Evolutionary conservation across 257 asterid species (phyloP).

Genomic region (Paraleonurus japonicus): DNA sequence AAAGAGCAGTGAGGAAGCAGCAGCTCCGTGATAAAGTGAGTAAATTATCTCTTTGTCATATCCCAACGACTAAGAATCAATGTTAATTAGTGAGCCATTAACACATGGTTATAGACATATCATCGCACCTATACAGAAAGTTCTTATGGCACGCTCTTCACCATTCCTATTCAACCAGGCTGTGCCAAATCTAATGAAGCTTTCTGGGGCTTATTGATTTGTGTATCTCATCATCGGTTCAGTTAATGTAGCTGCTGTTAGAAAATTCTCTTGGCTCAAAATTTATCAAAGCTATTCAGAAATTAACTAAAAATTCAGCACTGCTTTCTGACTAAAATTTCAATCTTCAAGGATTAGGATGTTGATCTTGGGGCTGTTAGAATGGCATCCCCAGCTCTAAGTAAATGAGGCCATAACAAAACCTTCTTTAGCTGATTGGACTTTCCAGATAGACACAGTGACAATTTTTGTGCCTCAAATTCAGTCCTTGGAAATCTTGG

Average conservation of each 20-base stretch:
- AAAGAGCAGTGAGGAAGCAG: slow-evolving; percentile 85
- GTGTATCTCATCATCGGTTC: no score
- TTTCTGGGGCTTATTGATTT: no score
- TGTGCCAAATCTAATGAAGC: neutral
- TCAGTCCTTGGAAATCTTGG: neutral
- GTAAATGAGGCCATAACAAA: neutral
- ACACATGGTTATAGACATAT: neutral
- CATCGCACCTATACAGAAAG: neutral
- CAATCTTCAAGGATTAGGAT: neutral
- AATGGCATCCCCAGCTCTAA: neutral
- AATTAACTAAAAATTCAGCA: neutral
- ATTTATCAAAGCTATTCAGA: neutral
- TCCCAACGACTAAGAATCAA: neutral
- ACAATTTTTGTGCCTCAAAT: neutral
- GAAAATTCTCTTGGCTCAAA: neutral
- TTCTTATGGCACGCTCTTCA: neutral
- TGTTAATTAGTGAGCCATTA: slow-evolving; percentile 10
- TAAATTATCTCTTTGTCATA: slow-evolving; percentile 17
- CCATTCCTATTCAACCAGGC: neutral
- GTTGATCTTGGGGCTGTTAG: neutral
- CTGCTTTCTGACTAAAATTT: neutral
- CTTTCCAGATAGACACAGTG: neutral
- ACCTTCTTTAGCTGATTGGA: neutral
- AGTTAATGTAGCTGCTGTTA: neutral
- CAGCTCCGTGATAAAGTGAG: slow-evolving; percentile 88